Evolutionary conservation across 768 basidiomycete species (phyloP).

Genomic region (Hypsizygus marmoreus): DNA sequence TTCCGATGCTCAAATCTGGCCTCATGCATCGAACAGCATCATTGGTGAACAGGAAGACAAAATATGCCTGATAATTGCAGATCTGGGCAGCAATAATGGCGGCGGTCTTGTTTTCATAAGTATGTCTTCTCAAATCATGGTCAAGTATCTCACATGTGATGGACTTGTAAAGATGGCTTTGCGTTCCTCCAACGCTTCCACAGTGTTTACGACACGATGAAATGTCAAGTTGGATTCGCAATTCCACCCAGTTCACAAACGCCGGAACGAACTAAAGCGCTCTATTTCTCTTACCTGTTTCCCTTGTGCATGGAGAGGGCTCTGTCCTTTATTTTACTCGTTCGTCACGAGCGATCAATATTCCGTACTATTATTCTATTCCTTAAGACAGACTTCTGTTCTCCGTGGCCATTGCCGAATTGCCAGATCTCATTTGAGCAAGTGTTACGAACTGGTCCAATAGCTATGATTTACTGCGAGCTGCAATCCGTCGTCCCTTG

Average conservation of each 20-base stretch:
- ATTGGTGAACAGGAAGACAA: constrained; percentile 52
- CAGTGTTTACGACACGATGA: constrained; percentile 49
- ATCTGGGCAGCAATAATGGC: constrained; percentile 52
- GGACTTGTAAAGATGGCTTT: constrained; percentile 47
- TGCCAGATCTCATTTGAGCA: too few species aligned
- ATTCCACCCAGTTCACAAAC: constrained; percentile 36
- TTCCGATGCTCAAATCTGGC: constrained; percentile 72
- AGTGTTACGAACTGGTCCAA: background rate
- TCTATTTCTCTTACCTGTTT: background rate
- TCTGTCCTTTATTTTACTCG: too few species aligned
- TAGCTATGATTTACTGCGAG: constrained; percentile 34
- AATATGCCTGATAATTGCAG: constrained; percentile 61
- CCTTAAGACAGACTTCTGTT: too few species aligned
- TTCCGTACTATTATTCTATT: too few species aligned
- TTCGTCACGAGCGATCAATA: too few species aligned
- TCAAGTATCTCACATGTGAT: background rate
- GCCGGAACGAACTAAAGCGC: constrained; percentile 34
- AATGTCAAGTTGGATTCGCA: constrained; percentile 39
- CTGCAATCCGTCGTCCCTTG: constrained; percentile 55
- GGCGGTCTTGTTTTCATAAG: constrained; percentile 68
- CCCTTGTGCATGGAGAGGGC: too few species aligned
- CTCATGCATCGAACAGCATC: constrained; percentile 53
- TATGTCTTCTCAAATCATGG: constrained; percentile 25
- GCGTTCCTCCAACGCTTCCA: constrained; percentile 65
- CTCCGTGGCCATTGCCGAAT: too few species aligned